Evolutionary conservation across 73 alveolate genomes (phyloP), one percentile per base, ranked within the genome.

Genomic region (Paramecium bursaria): DNA sequence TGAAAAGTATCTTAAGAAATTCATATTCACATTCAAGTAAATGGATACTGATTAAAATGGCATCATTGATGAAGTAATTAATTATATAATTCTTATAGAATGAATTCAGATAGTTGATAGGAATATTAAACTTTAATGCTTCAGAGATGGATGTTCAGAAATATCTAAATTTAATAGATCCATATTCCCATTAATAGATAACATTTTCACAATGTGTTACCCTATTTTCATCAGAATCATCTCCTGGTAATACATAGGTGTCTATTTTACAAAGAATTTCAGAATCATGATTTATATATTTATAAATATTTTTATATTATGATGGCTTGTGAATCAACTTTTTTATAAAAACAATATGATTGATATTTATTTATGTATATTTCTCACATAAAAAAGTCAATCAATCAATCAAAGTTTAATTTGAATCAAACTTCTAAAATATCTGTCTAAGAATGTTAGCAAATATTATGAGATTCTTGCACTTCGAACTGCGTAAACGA

Each of bases 181-280:
- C 99, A 50, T 92, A 90, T 90, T 95, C 91, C 86, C 94, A 95
- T 92, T 90, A 95, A 48, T 96, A 94, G 92, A 91, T 97, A 75
- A 97, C 99, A 19, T 95, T 94, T 91, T 86, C 96, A 86, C 98
- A 95, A 88, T 86, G 97, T 31, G 99, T 95, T 14, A 95, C 96
- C 77, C 93, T 97, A 44, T 95, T 97, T 79, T 86, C 98, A 1
- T 86, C 92, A 7, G 94, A 67, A 67, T 21, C 49, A 15, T 21
- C 80, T 19, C 57, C 80, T 15, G 47, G 57, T 9, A 61, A 13
- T 17, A 23, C 60, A 19, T 39, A 67, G 44, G 22, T 19, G 9
- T 25, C 26, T 39, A 67, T 67, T 25, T 47, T 67, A 7, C 44
- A 67, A 42, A 67, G 27, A 44, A 67, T 67, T 9, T 67, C 82